Conservation (phyloP, 2,329 filamentous ascomycete genomes). For the Phialocephala sp. region DNA sequence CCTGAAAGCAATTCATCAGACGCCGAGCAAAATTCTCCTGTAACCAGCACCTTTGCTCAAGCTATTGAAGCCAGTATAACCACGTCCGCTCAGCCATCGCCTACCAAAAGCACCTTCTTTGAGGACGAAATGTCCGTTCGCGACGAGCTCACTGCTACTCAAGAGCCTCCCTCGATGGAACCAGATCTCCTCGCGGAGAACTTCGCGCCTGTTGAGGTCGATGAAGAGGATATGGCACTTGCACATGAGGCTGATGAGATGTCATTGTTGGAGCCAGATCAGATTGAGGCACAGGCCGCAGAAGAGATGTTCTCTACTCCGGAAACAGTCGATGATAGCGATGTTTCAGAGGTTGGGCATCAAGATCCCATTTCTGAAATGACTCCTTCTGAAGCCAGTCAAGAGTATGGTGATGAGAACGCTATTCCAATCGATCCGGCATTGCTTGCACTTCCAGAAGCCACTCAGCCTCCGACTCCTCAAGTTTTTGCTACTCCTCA, state of each 20-base stretch:
- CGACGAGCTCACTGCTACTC: slow-evolving; percentile 45
- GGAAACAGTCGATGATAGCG: neutral
- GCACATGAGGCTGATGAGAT: slow-evolving; percentile 65
- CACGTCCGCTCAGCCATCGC: slow-evolving; percentile 30
- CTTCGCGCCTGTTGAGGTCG: slow-evolving; percentile 54
- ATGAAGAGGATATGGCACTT: slow-evolving; percentile 63
- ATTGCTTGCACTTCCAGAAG: slow-evolving; percentile 41
- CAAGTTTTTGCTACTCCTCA: slow-evolving; percentile 36
- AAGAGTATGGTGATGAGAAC: slow-evolving; percentile 73
- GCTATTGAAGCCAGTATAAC: neutral
- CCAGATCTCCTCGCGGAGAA: slow-evolving; percentile 38
- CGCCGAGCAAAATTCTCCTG: slow-evolving; percentile 28
- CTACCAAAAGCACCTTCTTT: slow-evolving; percentile 59
- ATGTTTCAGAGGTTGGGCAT: slow-evolving; percentile 9
- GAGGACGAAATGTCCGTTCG: slow-evolving; percentile 64
- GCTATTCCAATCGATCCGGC: slow-evolving; percentile 60
- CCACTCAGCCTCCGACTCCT: slow-evolving; percentile 55
- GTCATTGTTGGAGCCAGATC: slow-evolving; percentile 56
- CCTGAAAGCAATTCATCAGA: slow-evolving; percentile 28
- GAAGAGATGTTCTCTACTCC: slow-evolving; percentile 25
- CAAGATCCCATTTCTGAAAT: slow-evolving; percentile 46
- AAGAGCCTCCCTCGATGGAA: slow-evolving; percentile 45
- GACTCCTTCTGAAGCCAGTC: slow-evolving; percentile 63
- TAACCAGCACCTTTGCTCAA: neutral
- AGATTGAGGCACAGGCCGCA: slow-evolving; percentile 27